phyloP scores from a whole-genome alignment of 1,284 basidiomycete species.

The Leccinum holopus region DNA sequence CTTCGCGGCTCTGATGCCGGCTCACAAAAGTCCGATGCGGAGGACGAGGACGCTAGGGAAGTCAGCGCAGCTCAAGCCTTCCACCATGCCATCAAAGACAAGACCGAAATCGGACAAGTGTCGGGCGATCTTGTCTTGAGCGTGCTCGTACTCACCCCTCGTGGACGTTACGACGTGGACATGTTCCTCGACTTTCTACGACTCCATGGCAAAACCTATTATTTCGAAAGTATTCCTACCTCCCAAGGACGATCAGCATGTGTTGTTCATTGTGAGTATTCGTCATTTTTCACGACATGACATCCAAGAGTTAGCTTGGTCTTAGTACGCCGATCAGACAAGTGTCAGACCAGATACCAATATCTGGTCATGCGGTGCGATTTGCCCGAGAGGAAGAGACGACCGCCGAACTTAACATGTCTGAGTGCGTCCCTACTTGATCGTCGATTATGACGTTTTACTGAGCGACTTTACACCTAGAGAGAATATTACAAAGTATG shows the following conservation, averaged over 20 bases:
- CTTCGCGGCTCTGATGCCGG: conserved; percentile 75
- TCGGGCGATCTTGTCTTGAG: conserved; percentile 92
- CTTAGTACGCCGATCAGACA: conserved; percentile 94
- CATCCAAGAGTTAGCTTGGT: conserved; percentile 58
- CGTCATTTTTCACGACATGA: not conserved
- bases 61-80: conserved; percentile 93
- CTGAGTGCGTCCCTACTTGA: conserved; percentile 61
- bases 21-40: conserved; percentile 68
- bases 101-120: conserved; percentile 93
- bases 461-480: conserved; percentile 37
- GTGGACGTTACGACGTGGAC: conserved; percentile 97
- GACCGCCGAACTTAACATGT: conserved; percentile 92
- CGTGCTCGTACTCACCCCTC: conserved; percentile 93
- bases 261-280: conserved; percentile 83
- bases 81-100: conserved; percentile 96
- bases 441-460: not conserved
- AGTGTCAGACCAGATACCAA: conserved; percentile 95
- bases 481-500: conserved; percentile 72
- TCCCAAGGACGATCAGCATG: conserved; percentile 96
- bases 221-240: conserved; percentile 92
- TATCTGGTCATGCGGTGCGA: conserved; percentile 88
- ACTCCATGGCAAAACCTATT: conserved; percentile 93
- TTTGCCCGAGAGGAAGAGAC: conserved; percentile 97
- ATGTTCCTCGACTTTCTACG: conserved; percentile 96
- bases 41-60: conserved; percentile 70